phyloP scores from a whole-genome alignment of 352 stramenopile genomes.

The Globisporangium rhizosaccharum region DNA sequence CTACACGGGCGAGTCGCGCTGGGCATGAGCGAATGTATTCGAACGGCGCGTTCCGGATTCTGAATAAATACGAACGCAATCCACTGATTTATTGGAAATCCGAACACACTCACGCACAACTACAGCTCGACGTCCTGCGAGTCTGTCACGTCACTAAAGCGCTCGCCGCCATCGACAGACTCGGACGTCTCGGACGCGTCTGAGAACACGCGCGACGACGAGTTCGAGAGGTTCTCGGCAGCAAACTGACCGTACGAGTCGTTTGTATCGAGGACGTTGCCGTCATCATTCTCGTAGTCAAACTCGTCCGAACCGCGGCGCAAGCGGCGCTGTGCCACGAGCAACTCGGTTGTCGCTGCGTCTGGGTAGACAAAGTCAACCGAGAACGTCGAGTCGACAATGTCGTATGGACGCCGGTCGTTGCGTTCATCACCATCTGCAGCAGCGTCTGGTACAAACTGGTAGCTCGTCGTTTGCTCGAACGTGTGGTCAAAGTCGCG shows the following conservation, averaged over 20 bases:
- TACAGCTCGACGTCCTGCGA: slow-evolving; percentile 6
- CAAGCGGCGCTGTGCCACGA: slow-evolving; percentile 1
- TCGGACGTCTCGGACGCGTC: slow-evolving; percentile 4
- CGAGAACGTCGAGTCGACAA: slow-evolving; percentile 26
- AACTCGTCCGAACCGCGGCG: neutral
- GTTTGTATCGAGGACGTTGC: slow-evolving; percentile 4
- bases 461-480: slow-evolving; percentile 23
- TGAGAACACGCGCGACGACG: slow-evolving; percentile 12
- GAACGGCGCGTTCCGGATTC: neutral
- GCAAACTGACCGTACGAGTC: slow-evolving; percentile 16
- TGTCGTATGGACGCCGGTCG: slow-evolving; percentile 8
- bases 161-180: neutral
- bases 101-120: neutral
- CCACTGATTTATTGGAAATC: too few species aligned
- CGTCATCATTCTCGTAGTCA: neutral
- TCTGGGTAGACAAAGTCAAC: slow-evolving; percentile 32
- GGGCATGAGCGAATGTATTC: slow-evolving; percentile 29
- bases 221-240: slow-evolving; percentile 1
- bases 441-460: neutral
- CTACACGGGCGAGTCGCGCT: slow-evolving; percentile 59
- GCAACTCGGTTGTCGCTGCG: neutral
- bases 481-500: slow-evolving; percentile 19
- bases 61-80: slow-evolving; percentile 10
- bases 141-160: slow-evolving; percentile 6
- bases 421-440: neutral